Percentiles rank a stretch among this genome's conserved stretches.
phyloP scores from a whole-genome alignment of 2,329 filamentous ascomycete species.

The Trichoderma sp. region DNA sequence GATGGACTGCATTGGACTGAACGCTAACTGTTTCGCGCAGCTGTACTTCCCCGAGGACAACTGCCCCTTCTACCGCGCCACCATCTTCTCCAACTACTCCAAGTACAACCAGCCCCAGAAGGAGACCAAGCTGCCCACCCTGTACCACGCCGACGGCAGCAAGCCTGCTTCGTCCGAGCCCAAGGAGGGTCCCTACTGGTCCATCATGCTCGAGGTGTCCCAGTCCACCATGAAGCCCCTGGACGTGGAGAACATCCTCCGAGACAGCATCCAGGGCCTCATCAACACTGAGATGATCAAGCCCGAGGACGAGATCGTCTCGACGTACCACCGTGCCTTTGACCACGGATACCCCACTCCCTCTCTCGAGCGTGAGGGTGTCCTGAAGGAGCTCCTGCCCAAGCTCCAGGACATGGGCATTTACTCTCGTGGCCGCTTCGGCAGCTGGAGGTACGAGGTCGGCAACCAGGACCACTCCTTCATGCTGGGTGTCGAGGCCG shows the following conservation, averaged over 20 bases:
- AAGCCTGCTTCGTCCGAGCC: conserved; percentile 72
- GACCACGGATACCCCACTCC: conserved; percentile 98
- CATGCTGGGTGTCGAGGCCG: conserved; percentile 94
- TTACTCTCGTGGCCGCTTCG: conserved; percentile 93
- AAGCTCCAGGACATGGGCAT: conserved; percentile 91
- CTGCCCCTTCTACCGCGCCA: conserved; percentile 98
- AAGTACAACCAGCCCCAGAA: conserved; percentile 92
- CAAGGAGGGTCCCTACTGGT: conserved; percentile 96
- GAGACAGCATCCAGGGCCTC: conserved; percentile 91
- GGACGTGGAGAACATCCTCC: conserved; percentile 78
- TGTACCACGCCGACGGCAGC: conserved; percentile 82
- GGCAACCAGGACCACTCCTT: conserved; percentile 98
- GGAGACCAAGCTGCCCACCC: conserved; percentile 80
- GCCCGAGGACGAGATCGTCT: conserved; percentile 90
- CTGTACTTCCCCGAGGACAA: conserved; percentile 99
- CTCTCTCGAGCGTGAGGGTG: conserved; percentile 89
- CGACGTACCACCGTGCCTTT: conserved; percentile 96
- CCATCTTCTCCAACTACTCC: conserved; percentile 99
- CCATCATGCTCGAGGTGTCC: conserved; percentile 98
- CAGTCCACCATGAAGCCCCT: conserved; percentile 96
- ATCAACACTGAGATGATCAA: conserved; percentile 98
- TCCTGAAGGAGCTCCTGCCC: conserved; percentile 88
- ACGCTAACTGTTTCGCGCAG: conserved; percentile 41
- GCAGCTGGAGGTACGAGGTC: conserved; percentile 95
- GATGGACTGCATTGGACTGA: not conserved